Conservation (phyloP, 2,329 filamentous ascomycete genomes). For the Penicillium sp. region DNA sequence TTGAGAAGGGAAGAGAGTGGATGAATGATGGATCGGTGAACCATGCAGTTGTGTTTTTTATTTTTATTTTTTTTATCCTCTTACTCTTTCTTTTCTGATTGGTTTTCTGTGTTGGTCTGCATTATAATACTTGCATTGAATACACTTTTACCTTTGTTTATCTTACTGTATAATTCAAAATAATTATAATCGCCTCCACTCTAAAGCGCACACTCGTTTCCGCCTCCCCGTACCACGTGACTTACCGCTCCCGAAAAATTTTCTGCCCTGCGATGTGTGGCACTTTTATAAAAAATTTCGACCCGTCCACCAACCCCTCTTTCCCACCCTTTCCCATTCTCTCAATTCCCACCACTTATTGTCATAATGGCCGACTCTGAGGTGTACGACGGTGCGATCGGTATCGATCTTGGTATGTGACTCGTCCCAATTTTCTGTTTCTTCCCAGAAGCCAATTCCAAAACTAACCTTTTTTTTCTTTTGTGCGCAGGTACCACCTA, state of each 20-base stretch:
- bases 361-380: constrained; percentile 32
- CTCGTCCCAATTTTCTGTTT: constrained; percentile 12
- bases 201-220: constrained; percentile 3
- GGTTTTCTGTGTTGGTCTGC: not conserved
- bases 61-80: not conserved
- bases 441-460: not conserved
- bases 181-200: too few relatives aligned
- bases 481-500: constrained; percentile 84
- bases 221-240: constrained; percentile 22
- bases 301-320: constrained; percentile 27
- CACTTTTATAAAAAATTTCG: constrained; percentile 34
- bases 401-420: constrained; percentile 95
- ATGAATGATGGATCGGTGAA: too few relatives aligned
- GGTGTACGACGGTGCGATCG: constrained; percentile 98
- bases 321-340: constrained; percentile 18
- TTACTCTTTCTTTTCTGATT: not conserved
- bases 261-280: constrained; percentile 29
- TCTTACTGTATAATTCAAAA: too few relatives aligned
- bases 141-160: too few relatives aligned
- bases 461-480: constrained; percentile 19
- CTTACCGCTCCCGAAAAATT: constrained; percentile 29
- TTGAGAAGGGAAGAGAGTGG: too few relatives aligned
- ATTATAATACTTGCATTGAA: not conserved
- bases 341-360: constrained; percentile 19
- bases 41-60: too few relatives aligned